Conservation (phyloP, 73 alveolate species). For the Paramecium bursaria region DNA sequence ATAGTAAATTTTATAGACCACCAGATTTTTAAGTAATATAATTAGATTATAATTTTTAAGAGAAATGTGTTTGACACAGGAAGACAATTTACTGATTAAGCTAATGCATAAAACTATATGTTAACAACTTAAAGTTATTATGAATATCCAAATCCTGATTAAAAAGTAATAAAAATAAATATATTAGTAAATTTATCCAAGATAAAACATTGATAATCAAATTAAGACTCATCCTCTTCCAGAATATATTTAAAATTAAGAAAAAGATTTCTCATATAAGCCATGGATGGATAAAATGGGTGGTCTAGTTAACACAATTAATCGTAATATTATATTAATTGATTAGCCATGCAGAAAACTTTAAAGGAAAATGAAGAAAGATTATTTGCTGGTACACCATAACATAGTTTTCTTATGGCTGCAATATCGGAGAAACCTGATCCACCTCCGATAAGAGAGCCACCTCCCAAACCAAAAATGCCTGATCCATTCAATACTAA, state of each 20-base stretch:
- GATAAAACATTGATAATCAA: not conserved
- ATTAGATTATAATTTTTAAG: no score
- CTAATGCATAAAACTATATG: conserved; percentile 5
- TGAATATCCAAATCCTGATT: conserved; percentile 10
- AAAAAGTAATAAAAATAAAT: not conserved
- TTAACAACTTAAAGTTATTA: not conserved
- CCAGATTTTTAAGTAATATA: no score
- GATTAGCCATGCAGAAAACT: not conserved
- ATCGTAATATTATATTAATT: not conserved
- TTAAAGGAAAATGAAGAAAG: conserved; percentile 34
- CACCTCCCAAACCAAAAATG: conserved; percentile 22
- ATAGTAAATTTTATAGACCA: conserved; percentile 16
- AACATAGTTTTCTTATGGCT: conserved; percentile 8
- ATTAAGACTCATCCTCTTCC: conserved; percentile 38
- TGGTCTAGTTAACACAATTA: conserved; percentile 8
- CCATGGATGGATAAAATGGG: conserved; percentile 22
- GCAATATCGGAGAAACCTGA: conserved; percentile 28
- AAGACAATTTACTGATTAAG: conserved; percentile 14
- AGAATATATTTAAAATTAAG: not conserved
- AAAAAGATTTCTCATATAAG: not conserved
- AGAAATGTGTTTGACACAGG: conserved; percentile 1
- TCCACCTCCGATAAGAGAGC: conserved; percentile 39
- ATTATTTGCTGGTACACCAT: conserved; percentile 7
- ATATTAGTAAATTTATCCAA: conserved; percentile 33
- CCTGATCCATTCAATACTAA: conserved; percentile 48